A percentile compares a stretch with the other conserved stretches of the same genome.
phyloP scores from a whole-genome alignment of 441 rosid species.

The Croton laevigatus region DNA sequence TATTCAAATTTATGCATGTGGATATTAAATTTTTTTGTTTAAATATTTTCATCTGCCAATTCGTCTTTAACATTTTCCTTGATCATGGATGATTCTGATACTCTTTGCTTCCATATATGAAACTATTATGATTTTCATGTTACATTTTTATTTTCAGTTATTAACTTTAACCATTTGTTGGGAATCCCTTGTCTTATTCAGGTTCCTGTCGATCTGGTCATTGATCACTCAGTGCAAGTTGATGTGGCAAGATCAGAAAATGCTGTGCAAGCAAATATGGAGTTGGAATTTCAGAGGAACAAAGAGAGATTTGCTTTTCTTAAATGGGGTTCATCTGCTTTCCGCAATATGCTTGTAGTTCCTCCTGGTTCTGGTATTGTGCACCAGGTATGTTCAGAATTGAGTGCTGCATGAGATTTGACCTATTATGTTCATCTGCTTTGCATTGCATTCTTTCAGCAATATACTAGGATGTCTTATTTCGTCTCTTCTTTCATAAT shows the following conservation, averaged over 20 bases:
- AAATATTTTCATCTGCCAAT: not conserved
- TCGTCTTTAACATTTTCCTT: not conserved
- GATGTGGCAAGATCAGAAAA: slow-evolving; percentile 93
- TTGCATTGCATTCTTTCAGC: not conserved
- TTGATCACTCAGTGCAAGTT: slow-evolving; percentile 99
- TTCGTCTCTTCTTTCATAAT: slow-evolving; percentile 3
- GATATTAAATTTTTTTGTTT: not conserved
- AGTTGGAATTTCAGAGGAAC: slow-evolving; percentile 92
- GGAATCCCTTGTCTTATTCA: slow-evolving; percentile 28
- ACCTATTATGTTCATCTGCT: not conserved
- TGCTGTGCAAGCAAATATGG: slow-evolving; percentile 96
- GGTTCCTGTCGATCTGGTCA: slow-evolving; percentile 99
- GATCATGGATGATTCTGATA: not conserved
- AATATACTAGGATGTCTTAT: not conserved
- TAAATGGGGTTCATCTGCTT: slow-evolving; percentile 95
- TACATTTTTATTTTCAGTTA: not conserved
- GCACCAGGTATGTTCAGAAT: slow-evolving; percentile 66
- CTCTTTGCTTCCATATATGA: slow-evolving; percentile 5
- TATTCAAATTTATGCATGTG: not conserved
- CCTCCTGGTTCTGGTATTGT: slow-evolving; percentile 99
- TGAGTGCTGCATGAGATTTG: not conserved
- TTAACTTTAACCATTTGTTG: not conserved
- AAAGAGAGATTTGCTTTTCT: slow-evolving; percentile 98
- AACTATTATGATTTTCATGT: not conserved
- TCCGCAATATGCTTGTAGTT: slow-evolving; percentile 96